A percentile compares a stretch with the other conserved stretches of the same genome.
Evolutionary conservation across 2,329 filamentous ascomycete species (phyloP).

Genomic region (Podosphaera leucotricha): DNA sequence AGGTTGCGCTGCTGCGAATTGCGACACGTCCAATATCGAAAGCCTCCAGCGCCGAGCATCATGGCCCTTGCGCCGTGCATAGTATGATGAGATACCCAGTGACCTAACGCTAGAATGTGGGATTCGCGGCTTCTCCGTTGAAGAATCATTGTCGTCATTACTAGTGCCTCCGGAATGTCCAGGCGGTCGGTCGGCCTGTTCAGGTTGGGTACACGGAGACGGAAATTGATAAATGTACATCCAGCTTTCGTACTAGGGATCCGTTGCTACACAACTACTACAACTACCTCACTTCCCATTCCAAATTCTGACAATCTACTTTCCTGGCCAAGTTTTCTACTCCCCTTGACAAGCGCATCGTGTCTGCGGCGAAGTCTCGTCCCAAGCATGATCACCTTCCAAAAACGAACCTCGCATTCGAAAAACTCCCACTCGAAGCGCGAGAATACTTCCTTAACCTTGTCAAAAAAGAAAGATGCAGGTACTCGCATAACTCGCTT

Average conservation of each 20-base stretch:
- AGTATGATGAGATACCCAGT: no score
- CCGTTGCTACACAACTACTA: not conserved
- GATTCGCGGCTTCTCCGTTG: not conserved
- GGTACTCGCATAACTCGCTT: conserved; percentile 84
- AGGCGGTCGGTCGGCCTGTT: not conserved
- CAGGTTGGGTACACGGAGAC: not conserved
- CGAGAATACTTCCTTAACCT: conserved; percentile 64
- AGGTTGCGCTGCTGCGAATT: no score
- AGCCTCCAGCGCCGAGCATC: no score
- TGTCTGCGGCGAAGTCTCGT: conserved; percentile 10
- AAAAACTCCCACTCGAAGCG: conserved; percentile 44
- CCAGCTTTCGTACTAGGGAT: no score
- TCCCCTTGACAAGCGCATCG: not conserved
- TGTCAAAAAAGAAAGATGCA: conserved; percentile 69
- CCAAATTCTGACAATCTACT: not conserved
- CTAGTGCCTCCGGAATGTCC: not conserved
- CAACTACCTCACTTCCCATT: not conserved
- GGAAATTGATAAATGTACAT: not conserved
- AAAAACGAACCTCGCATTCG: conserved; percentile 19
- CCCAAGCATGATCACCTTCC: conserved; percentile 13
- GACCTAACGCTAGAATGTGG: no score
- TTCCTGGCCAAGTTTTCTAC: not conserved
- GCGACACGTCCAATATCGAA: no score
- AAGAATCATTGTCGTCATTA: not conserved
- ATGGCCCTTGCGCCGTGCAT: no score